Base-by-base conservation (phyloP, 768 basidiomycete species). In the Mrakia hoshinonis region DNA sequence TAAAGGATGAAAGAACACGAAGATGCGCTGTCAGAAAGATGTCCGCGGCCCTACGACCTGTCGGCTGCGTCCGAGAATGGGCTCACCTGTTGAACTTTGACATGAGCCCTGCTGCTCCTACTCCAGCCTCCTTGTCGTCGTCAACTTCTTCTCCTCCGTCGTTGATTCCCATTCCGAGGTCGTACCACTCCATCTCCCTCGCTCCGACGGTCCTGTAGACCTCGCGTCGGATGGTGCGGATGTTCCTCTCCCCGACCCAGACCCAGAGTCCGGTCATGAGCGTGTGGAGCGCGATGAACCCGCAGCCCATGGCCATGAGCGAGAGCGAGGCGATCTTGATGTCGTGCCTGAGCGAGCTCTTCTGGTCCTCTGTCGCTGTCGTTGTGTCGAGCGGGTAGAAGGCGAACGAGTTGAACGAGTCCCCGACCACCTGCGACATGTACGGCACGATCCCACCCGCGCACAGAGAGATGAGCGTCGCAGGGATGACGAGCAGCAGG, bases 151-250 rank as follows among this genome's bases (percentile, higher is more conserved):
- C 73, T 4, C 75, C 75, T 11, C 75, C 76, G 22, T 49, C 67
- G n/a, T 73, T 75, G 69, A 79, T 75, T 3, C 82, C 82, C 84
- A 89, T 87, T 69, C 89, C 87, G 49, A 85, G 79, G 80, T 96
- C 93, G 77, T 92, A 96, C 93, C 94, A 96, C n/a, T 83, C 83
- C 85, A 95, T 88, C 26, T 87, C 87, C 76, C 87, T 88, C 29
- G 76, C 77, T 20, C 85, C 83, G 34, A 96, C 85, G 1, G 86
- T 84, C 3, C 78, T 76, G 77, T 90, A 95, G 7, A 94, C 88
- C 61, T 81, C 81, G 75, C 83, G 82, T 73, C 93, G 81, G 24
- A 96, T 79, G 10, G 83, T 83, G 74, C 87, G 81, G 9, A 87
- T 86, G 74, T 91, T 90, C 70, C 85, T 82, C 78, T 97, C 95